Base-by-base conservation (phyloP, 2,329 filamentous ascomycete species). In the Aspergillus sp. region DNA sequence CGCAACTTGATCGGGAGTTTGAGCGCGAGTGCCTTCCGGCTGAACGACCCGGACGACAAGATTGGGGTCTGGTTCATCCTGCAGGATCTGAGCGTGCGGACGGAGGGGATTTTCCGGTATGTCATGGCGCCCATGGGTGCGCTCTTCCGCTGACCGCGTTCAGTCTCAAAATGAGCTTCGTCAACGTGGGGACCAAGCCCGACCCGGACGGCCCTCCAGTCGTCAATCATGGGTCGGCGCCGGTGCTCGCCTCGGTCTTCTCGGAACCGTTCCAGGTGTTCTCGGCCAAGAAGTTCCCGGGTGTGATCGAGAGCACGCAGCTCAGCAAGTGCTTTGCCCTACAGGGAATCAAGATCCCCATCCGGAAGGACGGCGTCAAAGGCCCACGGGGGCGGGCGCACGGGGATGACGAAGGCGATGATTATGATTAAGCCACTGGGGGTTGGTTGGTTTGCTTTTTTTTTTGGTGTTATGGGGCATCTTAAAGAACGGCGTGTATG, bases 271-370 rank as follows among this genome's bases (percentile, higher is more conserved):
- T 98, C 67, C 84, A 86, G 33, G 91, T 98, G 17, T 96, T 82
- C 62, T 93, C 85, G 2, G 91, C 91, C 29, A 98, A 98, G 71
- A 95, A 95, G 53, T 98, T 98, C 60, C 91, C 91, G 0, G 91
- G 91, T 25, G 91, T 98, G 1, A 94, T 93, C 36, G 89, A 96
- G 57, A 93, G 83, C 58, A 98, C 91, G 0, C 64, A 78, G 3
- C 66, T 96, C 12, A 95, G 88, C 70, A 94, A 93, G 60, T 84
- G 78, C 40, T 96, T 98, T 63, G 89, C 91, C 3, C 71, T 75
- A 1, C 91, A 98, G 53, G 91, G 91, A 15, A 93, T 94, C 62
- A 95, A 95, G 62, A 95, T 96, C 15, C 89, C 89, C 0, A 95
- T 96, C 34, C 71, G 89, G 14, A 95, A 95, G 60, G 89, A 95